A percentile compares a stretch with the other conserved stretches of the same genome.
Evolutionary conservation across 148 eudicot species (phyloP).

Genomic region (Mesembryanthemum crystallinum): DNA sequence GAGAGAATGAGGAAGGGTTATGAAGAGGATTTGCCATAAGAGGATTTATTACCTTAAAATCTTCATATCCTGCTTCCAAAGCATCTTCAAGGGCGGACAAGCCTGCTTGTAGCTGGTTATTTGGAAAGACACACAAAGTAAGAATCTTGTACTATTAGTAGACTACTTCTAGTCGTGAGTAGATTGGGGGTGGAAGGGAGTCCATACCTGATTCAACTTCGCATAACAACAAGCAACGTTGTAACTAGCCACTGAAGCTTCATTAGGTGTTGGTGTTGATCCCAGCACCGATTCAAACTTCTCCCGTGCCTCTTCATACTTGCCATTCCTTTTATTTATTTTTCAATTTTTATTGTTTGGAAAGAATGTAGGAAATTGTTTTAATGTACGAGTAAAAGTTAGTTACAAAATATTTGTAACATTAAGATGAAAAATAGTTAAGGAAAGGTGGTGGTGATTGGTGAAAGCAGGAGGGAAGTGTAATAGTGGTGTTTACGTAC

Average conservation of each 20-base stretch:
- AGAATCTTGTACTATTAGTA: background rate
- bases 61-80: conserved; percentile 81
- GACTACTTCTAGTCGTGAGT: background rate
- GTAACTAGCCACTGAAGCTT: conserved; percentile 88
- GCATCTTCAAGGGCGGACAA: conserved; percentile 97
- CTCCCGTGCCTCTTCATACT: conserved; percentile 81
- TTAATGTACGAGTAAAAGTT: background rate
- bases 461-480: no score
- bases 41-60: conserved; percentile 58
- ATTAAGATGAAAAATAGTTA: no score
- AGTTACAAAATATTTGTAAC: no score
- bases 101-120: conserved; percentile 76
- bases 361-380: background rate
- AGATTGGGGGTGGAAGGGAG: background rate
- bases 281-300: conserved; percentile 93
- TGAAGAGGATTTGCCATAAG: background rate
- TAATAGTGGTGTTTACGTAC: conserved; percentile 32
- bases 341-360: background rate
- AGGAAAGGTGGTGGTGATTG: no score
- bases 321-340: conserved; percentile 55
- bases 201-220: conserved; percentile 82
- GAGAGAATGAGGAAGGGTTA: background rate
- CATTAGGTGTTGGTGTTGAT: conserved; percentile 65
- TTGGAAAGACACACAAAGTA: background rate
- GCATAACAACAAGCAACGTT: conserved; percentile 97